phyloP scores from a whole-genome alignment of 148 eudicot genomes.

The Polygonum aviculare region DNA sequence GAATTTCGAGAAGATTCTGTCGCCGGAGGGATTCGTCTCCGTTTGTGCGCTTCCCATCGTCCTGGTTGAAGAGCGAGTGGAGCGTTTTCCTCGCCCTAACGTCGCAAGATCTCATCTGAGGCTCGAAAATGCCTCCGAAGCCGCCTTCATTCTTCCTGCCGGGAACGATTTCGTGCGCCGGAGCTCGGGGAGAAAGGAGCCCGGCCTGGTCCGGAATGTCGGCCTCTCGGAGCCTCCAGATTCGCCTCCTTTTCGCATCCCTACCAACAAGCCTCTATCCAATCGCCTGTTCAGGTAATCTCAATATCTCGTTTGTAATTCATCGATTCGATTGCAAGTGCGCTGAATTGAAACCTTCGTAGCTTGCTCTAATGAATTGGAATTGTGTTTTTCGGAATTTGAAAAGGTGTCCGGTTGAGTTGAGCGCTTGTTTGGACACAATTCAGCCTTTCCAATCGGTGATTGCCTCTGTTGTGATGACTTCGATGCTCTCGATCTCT shows the following conservation, averaged over 20 bases:
- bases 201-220: too few species aligned
- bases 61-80: too few species aligned
- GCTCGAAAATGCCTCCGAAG: too few species aligned
- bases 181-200: too few species aligned
- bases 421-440: constrained; percentile 64
- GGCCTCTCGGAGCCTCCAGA: too few species aligned
- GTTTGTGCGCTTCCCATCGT: constrained; percentile 90
- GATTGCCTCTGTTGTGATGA: constrained; percentile 84
- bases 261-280: too few species aligned
- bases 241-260: too few species aligned
- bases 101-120: too few species aligned
- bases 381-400: not conserved
- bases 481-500: constrained; percentile 77
- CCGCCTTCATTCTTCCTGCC: too few species aligned
- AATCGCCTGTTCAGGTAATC: constrained; percentile 63
- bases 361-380: not conserved
- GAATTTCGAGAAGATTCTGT: constrained; percentile 51
- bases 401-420: constrained; percentile 62
- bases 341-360: not conserved
- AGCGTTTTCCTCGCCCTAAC: too few species aligned
- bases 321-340: not conserved
- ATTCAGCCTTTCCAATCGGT: constrained; percentile 80
- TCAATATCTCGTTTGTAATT: not conserved
- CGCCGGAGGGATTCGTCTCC: constrained; percentile 52
- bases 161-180: too few species aligned